Conservation (phyloP, 805 yeast genomes). For the Komagataella mondaviorum region DNA sequence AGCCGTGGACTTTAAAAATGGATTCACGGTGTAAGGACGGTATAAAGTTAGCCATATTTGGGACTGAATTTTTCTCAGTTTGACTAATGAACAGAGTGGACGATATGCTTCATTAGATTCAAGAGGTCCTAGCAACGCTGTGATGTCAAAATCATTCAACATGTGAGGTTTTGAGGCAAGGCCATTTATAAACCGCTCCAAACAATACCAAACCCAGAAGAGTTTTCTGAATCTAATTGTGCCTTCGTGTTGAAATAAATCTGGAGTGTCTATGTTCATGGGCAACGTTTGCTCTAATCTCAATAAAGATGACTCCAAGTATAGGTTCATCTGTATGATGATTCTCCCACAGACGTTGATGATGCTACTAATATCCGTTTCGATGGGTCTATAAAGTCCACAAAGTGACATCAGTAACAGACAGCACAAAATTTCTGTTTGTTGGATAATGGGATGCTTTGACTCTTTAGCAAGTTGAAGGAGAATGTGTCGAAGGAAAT, state of each 20-base stretch:
- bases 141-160: not conserved
- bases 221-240: not conserved
- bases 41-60: not conserved
- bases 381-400: not conserved
- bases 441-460: not conserved
- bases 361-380: not conserved
- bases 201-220: not conserved
- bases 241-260: not conserved
- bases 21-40: not conserved
- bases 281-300: not conserved
- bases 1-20: not conserved
- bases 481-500: not conserved
- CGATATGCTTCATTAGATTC: not conserved
- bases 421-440: not conserved
- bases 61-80: not conserved
- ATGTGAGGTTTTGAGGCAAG: not conserved
- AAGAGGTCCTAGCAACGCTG: not conserved
- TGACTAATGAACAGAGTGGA: not conserved
- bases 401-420: not conserved
- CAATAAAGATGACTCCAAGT: not conserved
- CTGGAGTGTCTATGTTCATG: not conserved
- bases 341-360: not conserved
- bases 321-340: not conserved
- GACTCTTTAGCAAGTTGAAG: not conserved
- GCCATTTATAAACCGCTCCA: not conserved